phyloP scores from a whole-genome alignment of 2,329 filamentous ascomycete species.

The Colletotrichum sp. region DNA sequence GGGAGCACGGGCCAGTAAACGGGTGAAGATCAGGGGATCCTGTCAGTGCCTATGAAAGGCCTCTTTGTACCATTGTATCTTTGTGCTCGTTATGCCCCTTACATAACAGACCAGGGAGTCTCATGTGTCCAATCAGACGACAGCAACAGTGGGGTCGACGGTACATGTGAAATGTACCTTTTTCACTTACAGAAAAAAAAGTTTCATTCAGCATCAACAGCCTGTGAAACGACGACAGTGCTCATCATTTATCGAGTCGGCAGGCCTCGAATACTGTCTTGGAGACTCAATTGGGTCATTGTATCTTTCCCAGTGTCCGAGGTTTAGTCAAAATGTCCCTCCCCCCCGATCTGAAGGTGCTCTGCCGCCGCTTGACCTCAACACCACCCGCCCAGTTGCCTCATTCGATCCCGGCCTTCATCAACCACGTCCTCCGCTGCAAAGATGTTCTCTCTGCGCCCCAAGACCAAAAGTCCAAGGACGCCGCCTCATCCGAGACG shows the following conservation, averaged over 20 bases:
- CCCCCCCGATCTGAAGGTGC: conserved; percentile 64
- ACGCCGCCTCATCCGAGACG: conserved; percentile 63
- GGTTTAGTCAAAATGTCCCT: conserved; percentile 35
- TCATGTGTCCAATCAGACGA: not conserved
- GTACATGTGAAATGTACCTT: conserved; percentile 11
- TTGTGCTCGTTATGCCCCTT: not conserved
- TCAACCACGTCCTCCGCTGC: conserved; percentile 62
- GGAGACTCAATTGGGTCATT: not conserved
- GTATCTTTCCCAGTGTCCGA: fast-evolving
- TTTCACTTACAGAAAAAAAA: conserved; percentile 22
- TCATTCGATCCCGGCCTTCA: conserved; percentile 72
- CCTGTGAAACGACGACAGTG: not conserved
- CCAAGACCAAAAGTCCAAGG: conserved; percentile 64
- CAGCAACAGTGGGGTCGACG: not conserved
- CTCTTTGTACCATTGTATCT: not conserved
- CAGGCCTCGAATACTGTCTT: not conserved
- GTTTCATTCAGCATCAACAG: conserved; percentile 18
- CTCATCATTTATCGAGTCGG: not conserved
- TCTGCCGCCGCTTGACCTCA: conserved; percentile 74
- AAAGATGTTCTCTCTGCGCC: conserved; percentile 66
- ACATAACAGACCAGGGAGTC: not conserved
- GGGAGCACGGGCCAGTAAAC: conserved; percentile 3
- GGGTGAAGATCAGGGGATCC: not conserved
- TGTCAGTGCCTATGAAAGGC: not conserved
- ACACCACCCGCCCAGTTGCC: conserved; percentile 77